Conservation (phyloP, 202 grass and related monocot species). For the Bolboschoenoplectus hybrid region DNA sequence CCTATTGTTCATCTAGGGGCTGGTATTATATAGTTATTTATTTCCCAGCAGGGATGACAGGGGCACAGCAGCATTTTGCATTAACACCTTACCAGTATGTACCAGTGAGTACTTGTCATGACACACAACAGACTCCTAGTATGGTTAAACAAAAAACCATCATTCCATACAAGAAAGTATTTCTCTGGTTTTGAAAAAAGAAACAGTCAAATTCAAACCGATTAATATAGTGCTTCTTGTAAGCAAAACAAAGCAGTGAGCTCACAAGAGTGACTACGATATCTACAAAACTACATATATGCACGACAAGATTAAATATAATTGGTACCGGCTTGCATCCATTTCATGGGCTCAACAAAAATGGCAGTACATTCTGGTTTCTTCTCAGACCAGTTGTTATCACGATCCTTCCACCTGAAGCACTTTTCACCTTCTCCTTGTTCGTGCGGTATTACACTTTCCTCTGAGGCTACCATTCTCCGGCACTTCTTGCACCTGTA, state of each 20-base stretch:
- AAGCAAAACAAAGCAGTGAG: not conserved
- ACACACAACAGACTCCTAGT: not conserved
- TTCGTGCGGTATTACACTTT: constrained; percentile 64
- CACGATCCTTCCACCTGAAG: constrained; percentile 54
- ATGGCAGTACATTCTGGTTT: constrained; percentile 64
- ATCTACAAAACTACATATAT: not conserved
- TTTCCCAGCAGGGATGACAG: not conserved
- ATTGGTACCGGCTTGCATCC: constrained; percentile 72
- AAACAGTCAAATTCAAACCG: not conserved
- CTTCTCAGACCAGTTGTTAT: constrained; percentile 28
- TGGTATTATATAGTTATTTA: not conserved
- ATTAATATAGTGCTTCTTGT: not conserved
- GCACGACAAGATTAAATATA: no score
- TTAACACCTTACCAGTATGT: not conserved
- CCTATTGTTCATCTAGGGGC: not conserved
- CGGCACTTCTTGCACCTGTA: constrained; percentile 83
- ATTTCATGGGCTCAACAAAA: constrained; percentile 90
- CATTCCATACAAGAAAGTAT: not conserved
- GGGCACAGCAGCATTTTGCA: not conserved
- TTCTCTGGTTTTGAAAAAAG: not conserved
- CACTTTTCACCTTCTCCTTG: constrained; percentile 55
- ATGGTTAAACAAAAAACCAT: not conserved
- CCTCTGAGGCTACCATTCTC: constrained; percentile 71
- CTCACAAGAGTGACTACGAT: not conserved
- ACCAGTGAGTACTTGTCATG: not conserved